Percentiles rank a stretch among this genome's conserved stretches.
These are phyloP conservation scores for Saturnispora sekii DNA, from an alignment of 805 yeast species.

Conservation along the genomic window DNA sequence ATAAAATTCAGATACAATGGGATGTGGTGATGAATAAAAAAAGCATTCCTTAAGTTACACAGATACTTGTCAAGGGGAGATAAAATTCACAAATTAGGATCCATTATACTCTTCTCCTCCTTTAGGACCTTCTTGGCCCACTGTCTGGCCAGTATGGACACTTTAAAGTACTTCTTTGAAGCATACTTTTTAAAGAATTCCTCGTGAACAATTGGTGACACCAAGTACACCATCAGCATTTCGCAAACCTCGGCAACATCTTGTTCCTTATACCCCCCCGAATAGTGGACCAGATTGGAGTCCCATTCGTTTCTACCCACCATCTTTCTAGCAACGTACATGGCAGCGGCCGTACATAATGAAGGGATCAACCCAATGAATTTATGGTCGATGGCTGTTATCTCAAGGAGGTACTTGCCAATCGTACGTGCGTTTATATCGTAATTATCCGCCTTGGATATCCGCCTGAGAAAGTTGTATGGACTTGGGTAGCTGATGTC, in stretches of 20 bases:
- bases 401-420: slow-evolving; percentile 77
- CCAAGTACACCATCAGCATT: slow-evolving; percentile 65
- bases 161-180: slow-evolving; percentile 79
- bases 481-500: slow-evolving; percentile 82
- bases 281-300: slow-evolving; percentile 78
- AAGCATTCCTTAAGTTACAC: not conserved
- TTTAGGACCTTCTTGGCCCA: slow-evolving; percentile 61
- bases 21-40: no score
- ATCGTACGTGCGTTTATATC: slow-evolving; percentile 75
- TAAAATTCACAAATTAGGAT: slow-evolving; percentile 21
- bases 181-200: slow-evolving; percentile 93
- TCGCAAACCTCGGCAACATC: slow-evolving; percentile 66
- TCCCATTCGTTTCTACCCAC: slow-evolving; percentile 66
- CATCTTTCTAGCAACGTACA: slow-evolving; percentile 72
- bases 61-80: not conserved
- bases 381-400: slow-evolving; percentile 63
- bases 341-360: slow-evolving; percentile 75
- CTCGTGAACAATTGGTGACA: slow-evolving; percentile 78
- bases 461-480: slow-evolving; percentile 78
- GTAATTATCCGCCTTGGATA: slow-evolving; percentile 85
- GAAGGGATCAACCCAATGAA: slow-evolving; percentile 72
- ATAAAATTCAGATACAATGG: no score
- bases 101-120: slow-evolving; percentile 36
- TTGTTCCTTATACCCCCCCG: slow-evolving; percentile 76
- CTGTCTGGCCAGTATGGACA: slow-evolving; percentile 67